Evolutionary conservation across 164 flowering plant genomes (phyloP).

Genomic region (Stephania yunnanensis): DNA sequence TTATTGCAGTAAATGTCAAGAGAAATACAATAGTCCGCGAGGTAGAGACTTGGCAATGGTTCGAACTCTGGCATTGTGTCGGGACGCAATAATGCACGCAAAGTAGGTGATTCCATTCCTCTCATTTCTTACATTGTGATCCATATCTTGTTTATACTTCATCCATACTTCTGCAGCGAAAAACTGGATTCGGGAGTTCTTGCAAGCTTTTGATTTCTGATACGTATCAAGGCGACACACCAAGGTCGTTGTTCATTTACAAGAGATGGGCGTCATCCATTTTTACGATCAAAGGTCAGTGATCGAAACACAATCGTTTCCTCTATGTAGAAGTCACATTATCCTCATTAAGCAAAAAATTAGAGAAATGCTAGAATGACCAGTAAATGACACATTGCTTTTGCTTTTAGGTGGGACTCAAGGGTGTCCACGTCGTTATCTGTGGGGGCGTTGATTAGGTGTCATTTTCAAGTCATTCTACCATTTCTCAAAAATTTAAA

Average conservation of each 20-base stretch:
- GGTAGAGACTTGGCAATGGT: conserved; percentile 86
- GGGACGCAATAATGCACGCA: conserved; percentile 59
- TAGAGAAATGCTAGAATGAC: too few relatives aligned
- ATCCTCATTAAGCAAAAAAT: too few relatives aligned
- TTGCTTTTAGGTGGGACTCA: too few relatives aligned
- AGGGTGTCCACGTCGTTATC: too few relatives aligned
- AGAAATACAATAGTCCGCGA: conserved; percentile 55
- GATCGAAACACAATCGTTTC: not conserved
- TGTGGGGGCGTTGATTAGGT: too few relatives aligned
- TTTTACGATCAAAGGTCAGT: conserved; percentile 60
- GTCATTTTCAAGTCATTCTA: too few relatives aligned
- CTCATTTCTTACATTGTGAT: not conserved
- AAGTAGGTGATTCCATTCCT: conserved; percentile 42
- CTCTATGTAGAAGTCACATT: not conserved
- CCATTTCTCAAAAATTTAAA: too few relatives aligned
- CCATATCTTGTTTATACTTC: not conserved
- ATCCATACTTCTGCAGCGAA: conserved; percentile 29
- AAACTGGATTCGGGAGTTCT: conserved; percentile 17
- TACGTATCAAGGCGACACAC: conserved; percentile 76
- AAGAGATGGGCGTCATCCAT: conserved; percentile 78
- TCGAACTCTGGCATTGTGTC: conserved; percentile 64
- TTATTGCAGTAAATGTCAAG: conserved; percentile 49
- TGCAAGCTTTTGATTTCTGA: conserved; percentile 75
- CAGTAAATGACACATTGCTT: too few relatives aligned
- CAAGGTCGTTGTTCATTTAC: conserved; percentile 70